Conservation (phyloP, 352 stramenopile species). For the Phytophthora cryptogea region DNA sequence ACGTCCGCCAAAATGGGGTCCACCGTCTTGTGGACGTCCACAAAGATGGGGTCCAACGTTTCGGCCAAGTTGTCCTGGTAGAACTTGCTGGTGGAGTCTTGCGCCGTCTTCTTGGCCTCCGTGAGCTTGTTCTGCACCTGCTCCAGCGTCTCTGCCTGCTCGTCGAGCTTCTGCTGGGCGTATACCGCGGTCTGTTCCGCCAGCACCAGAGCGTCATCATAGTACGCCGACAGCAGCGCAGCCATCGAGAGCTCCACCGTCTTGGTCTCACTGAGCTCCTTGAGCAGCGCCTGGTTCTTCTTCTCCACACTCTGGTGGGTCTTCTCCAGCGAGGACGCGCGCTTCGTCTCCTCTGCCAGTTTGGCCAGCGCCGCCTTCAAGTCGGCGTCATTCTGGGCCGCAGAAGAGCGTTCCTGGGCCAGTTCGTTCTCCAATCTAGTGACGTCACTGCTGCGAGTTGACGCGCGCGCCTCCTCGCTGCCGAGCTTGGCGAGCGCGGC, state of each 20-base stretch:
- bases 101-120: conserved; percentile 50
- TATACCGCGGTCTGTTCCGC: conserved; percentile 39
- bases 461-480: conserved; percentile 4
- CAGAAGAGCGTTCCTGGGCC: conserved; percentile 16
- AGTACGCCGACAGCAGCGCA: conserved; percentile 76
- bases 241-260: conserved; percentile 63
- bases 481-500: conserved; percentile 21
- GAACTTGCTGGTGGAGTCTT: conserved; percentile 55
- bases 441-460: conserved; percentile 6
- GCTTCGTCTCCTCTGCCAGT: conserved; percentile 37
- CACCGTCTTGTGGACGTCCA: conserved; percentile 53
- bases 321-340: conserved; percentile 33
- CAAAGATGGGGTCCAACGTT: conserved; percentile 68
- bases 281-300: conserved; percentile 63
- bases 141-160: conserved; percentile 48
- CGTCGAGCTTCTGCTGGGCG: conserved; percentile 51
- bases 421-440: conserved; percentile 36
- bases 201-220: conserved; percentile 74
- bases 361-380: conserved; percentile 40
- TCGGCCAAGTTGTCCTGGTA: conserved; percentile 72
- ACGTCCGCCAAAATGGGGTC: conserved; percentile 64
- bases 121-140: conserved; percentile 57
- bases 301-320: conserved; percentile 39
- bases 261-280: conserved; percentile 56
- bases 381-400: conserved; percentile 30